Conservation (phyloP, 2,329 filamentous ascomycete genomes). For the Colletotrichum gigasporum region DNA sequence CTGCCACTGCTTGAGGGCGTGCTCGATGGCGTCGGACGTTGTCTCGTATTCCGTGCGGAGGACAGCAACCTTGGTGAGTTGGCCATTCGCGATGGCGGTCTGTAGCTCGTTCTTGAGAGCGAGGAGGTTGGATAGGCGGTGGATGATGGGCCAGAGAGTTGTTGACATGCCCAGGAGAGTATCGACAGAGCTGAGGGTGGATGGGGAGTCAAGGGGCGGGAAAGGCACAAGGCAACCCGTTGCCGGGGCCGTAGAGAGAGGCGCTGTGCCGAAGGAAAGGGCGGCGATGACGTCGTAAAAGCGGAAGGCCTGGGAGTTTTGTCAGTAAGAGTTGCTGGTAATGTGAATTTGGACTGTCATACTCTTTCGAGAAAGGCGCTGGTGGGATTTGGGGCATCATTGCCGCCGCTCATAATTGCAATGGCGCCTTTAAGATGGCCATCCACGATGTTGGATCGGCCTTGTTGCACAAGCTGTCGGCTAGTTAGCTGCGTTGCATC, state of each 20-base stretch:
- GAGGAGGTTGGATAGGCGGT: constrained; percentile 65
- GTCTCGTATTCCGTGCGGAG: constrained; percentile 61
- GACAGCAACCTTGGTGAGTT: constrained; percentile 55
- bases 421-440: constrained; percentile 70
- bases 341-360: constrained; percentile 21
- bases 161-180: constrained; percentile 70
- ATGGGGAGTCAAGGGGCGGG: constrained; percentile 54
- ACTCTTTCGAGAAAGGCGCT: constrained; percentile 68
- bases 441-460: constrained; percentile 67
- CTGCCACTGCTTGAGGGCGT: constrained; percentile 64
- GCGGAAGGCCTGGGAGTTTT: constrained; percentile 61
- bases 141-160: constrained; percentile 71
- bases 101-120: constrained; percentile 63
- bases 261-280: constrained; percentile 67
- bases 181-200: constrained; percentile 61
- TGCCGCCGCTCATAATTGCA: constrained; percentile 64
- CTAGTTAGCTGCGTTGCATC: background rate
- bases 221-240: constrained; percentile 57
- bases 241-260: constrained; percentile 60
- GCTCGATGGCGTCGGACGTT: constrained; percentile 63
- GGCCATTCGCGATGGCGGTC: constrained; percentile 50
- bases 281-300: constrained; percentile 74
- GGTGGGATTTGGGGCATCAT: constrained; percentile 57
- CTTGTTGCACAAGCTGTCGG: constrained; percentile 67
- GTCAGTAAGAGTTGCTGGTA: background rate